A percentile compares a stretch with the other conserved stretches of the same genome.
phyloP scores from a whole-genome alignment of 2,329 filamentous ascomycete genomes.

The Phaeosphaeria sp. region DNA sequence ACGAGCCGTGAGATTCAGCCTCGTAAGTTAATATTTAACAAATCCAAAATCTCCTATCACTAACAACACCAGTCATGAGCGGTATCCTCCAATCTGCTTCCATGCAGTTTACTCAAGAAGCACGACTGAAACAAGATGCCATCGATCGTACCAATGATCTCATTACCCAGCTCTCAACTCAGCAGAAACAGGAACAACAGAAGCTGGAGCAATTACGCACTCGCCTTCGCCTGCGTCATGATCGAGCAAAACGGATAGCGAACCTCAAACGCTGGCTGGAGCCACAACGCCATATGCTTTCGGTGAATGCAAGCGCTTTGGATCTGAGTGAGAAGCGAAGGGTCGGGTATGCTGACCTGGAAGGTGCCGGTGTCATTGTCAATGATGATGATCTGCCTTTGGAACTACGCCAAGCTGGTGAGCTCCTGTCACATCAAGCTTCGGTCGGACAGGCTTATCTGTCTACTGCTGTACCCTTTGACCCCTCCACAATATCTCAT shows the following conservation, averaged over 20 bases:
- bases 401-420: constrained; percentile 35
- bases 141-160: constrained; percentile 83
- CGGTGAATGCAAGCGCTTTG: constrained; percentile 49
- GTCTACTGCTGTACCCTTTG: constrained; percentile 33
- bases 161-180: constrained; percentile 79
- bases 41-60: not conserved
- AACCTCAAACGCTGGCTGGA: constrained; percentile 79
- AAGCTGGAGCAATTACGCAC: constrained; percentile 73
- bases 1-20: constrained; percentile 80
- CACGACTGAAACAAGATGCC: constrained; percentile 81
- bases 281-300: constrained; percentile 66
- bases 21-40: constrained; percentile 63
- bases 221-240: constrained; percentile 68
- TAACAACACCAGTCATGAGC: constrained; percentile 67
- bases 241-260: constrained; percentile 70
- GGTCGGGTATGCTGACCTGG: constrained; percentile 57
- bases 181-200: constrained; percentile 78
- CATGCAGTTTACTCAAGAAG: constrained; percentile 77
- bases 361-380: constrained; percentile 40
- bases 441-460: constrained; percentile 39
- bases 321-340: constrained; percentile 51
- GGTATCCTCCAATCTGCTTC: constrained; percentile 81
- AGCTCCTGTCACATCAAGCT: constrained; percentile 35
- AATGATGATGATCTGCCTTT: constrained; percentile 35
- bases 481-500: constrained; percentile 20